phyloP scores from a whole-genome alignment of 2,329 filamentous ascomycete species.

The Tolypocladium inflatum region DNA sequence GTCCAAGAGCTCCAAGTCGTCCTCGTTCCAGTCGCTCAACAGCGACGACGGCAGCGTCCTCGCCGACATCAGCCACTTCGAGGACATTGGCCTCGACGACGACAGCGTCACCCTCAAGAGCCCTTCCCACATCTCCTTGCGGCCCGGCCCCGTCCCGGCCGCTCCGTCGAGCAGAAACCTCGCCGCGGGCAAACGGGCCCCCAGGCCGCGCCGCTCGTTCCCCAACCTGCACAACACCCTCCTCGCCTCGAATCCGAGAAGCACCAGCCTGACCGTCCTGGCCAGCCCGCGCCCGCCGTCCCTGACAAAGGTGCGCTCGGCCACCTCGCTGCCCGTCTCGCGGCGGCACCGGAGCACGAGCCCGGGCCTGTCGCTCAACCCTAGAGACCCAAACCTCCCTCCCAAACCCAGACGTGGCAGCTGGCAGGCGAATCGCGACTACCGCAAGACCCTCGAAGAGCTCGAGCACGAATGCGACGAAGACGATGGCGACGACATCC shows the following conservation, averaged over 20 bases:
- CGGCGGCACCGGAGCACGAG: conserved; percentile 42
- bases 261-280: conserved; percentile 33
- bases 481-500: conserved; percentile 69
- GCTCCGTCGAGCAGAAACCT: conserved; percentile 18
- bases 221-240: conserved; percentile 36
- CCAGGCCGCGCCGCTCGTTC: conserved; percentile 30
- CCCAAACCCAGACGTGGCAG: conserved; percentile 47
- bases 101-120: conserved; percentile 39
- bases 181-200: conserved; percentile 17
- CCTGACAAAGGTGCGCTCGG: conserved; percentile 17
- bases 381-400: conserved; percentile 30
- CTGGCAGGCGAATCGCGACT: conserved; percentile 57
- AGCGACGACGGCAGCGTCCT: conserved; percentile 63
- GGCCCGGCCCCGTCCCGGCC: conserved; percentile 19
- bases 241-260: conserved; percentile 39
- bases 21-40: conserved; percentile 72
- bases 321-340: conserved; percentile 26
- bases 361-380: conserved; percentile 35
- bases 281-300: conserved; percentile 23
- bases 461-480: conserved; percentile 69
- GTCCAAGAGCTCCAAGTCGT: conserved; percentile 86
- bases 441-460: conserved; percentile 57
- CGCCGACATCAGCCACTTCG: conserved; percentile 73
- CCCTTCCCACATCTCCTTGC: conserved; percentile 32
- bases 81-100: conserved; percentile 83